Percentiles rank a stretch among this genome's conserved stretches.
Evolutionary conservation across 2,329 filamentous ascomycete species (phyloP).

Genomic region (Trichoderma semiorbis): DNA sequence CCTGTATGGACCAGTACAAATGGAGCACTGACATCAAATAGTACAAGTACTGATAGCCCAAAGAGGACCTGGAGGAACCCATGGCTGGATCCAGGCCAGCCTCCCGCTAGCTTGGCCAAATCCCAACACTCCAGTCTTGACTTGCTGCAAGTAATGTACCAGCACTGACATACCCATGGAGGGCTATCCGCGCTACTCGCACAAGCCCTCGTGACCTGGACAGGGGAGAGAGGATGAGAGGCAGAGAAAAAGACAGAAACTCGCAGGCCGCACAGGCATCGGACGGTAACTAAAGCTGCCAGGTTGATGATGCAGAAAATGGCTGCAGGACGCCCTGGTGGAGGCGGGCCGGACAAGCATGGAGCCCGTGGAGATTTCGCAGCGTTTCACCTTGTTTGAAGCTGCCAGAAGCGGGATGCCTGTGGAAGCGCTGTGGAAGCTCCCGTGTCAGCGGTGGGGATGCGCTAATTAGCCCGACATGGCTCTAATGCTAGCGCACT

Average conservation of each 20-base stretch:
- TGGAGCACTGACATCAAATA: background rate
- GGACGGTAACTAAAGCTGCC: slow-evolving; percentile 7
- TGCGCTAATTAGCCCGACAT: slow-evolving; percentile 18
- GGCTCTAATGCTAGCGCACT: slow-evolving; percentile 11
- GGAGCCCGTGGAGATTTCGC: slow-evolving; percentile 13
- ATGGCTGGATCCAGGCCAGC: background rate
- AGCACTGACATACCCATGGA: background rate
- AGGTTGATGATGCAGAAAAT: slow-evolving; percentile 16
- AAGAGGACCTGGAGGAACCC: background rate
- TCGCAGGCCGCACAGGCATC: background rate
- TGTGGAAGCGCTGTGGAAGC: slow-evolving; percentile 18
- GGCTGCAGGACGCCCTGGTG: slow-evolving; percentile 15
- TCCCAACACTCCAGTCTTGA: background rate
- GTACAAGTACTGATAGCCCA: background rate
- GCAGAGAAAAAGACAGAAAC: background rate
- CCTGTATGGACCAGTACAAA: background rate
- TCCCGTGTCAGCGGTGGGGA: slow-evolving; percentile 16
- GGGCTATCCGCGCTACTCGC: background rate
- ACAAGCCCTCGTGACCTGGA: background rate
- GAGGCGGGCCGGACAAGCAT: slow-evolving; percentile 12
- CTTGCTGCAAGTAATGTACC: background rate
- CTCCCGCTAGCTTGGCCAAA: background rate
- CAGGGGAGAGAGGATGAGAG: background rate
- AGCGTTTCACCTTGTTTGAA: slow-evolving; percentile 18
- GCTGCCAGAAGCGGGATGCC: slow-evolving; percentile 15